phyloP scores from a whole-genome alignment of 495 filamentous ascomycete genomes.

The Trichocladium uniseriatum region DNA sequence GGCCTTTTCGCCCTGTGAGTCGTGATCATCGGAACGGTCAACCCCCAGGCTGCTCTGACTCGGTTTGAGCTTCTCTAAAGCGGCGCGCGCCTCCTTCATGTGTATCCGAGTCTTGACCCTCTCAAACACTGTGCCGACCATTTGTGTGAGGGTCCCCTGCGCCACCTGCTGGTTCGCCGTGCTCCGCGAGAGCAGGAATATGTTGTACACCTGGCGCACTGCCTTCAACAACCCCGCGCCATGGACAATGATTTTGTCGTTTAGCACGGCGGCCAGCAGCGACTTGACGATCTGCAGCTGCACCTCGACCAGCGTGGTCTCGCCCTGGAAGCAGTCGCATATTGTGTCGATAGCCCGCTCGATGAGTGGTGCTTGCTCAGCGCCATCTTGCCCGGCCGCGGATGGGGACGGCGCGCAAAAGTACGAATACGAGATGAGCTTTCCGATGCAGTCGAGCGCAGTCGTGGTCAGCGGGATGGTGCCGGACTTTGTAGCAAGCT shows the following conservation, averaged over 20 bases:
- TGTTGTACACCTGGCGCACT: slow-evolving; percentile 97
- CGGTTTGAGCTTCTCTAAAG: slow-evolving; percentile 40
- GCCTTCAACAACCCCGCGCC: slow-evolving; percentile 94
- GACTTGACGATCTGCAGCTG: slow-evolving; percentile 98
- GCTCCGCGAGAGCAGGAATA: slow-evolving; percentile 88
- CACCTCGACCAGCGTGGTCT: slow-evolving; percentile 78
- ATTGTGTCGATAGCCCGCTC: slow-evolving; percentile 98
- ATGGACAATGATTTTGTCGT: slow-evolving; percentile 97
- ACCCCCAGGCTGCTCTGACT: slow-evolving; percentile 40
- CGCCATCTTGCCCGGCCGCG: slow-evolving; percentile 33
- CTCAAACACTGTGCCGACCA: slow-evolving; percentile 98
- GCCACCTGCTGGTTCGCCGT: slow-evolving; percentile 92
- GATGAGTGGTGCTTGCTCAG: slow-evolving; percentile 57
- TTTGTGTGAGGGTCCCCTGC: slow-evolving; percentile 93
- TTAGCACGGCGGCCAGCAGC: slow-evolving; percentile 85
- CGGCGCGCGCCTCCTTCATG: slow-evolving; percentile 65
- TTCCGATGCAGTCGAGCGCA: slow-evolving; percentile 95
- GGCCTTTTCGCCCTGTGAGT: slow-evolving; percentile 28
- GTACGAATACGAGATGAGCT: slow-evolving; percentile 96
- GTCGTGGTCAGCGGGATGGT: slow-evolving; percentile 79
- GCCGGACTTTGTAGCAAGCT: slow-evolving; percentile 73
- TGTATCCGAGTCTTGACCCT: slow-evolving; percentile 78
- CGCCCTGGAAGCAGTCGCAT: slow-evolving; percentile 97
- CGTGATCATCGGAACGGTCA: slow-evolving; percentile 32
- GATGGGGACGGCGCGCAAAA: slow-evolving; percentile 65